Evolutionary conservation across 176 grass and related monocot species (phyloP).

Genomic region (Hordeum vulgare): MorexV3_pseudomolecules_assembly NC_058521.1:596835128-596835627

Average conservation of each 20-base stretch:
- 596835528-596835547: background rate
- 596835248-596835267: background rate
- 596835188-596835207: background rate
- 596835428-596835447: background rate
- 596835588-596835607: background rate
- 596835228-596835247: background rate
- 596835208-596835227: background rate
- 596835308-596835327: background rate
- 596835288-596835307: conserved; percentile 6
- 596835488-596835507: background rate
- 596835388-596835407: background rate
- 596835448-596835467: background rate
- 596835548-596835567: background rate
- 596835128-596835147: background rate
- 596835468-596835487: background rate
- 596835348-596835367: conserved; percentile 3
- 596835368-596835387: background rate
- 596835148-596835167: background rate
- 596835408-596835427: background rate
- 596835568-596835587: background rate
- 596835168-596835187: background rate
- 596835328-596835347: background rate
- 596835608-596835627: background rate
- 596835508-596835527: background rate
- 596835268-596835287: background rate